phyloP scores from a whole-genome alignment of 495 filamentous ascomycete species.

The Corynascus novoguineensis region DNA sequence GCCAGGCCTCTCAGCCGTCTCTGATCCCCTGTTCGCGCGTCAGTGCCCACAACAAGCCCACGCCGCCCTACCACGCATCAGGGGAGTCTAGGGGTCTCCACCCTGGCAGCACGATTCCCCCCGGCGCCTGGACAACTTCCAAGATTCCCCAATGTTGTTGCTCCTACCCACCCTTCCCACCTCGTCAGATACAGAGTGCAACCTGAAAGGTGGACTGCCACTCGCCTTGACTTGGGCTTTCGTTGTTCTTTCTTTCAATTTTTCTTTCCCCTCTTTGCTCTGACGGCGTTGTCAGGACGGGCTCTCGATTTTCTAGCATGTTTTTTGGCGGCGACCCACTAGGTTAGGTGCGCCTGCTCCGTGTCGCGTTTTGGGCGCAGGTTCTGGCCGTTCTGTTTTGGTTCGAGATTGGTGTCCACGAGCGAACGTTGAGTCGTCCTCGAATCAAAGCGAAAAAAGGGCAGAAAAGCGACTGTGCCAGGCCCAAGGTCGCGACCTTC shows the following conservation, averaged over 20 bases:
- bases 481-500: slow-evolving; percentile 12
- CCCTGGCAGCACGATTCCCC: neutral
- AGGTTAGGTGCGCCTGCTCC: slow-evolving; percentile 4
- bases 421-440: slow-evolving; percentile 6
- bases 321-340: slow-evolving; percentile 8
- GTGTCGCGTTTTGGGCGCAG: slow-evolving; percentile 9
- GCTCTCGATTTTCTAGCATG: neutral
- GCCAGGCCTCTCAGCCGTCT: slow-evolving; percentile 1
- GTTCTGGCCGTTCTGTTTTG: neutral
- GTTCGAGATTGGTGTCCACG: slow-evolving; percentile 12
- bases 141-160: neutral
- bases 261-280: neutral
- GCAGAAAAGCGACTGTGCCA: too few relatives aligned
- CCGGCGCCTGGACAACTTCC: neutral
- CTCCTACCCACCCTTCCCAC: neutral
- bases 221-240: neutral
- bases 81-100: neutral
- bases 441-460: neutral
- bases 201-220: slow-evolving; percentile 1
- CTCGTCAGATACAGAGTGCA: neutral
- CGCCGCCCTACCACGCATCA: neutral
- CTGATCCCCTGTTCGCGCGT: neutral
- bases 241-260: slow-evolving; percentile 3
- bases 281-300: slow-evolving; percentile 7
- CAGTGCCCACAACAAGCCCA: neutral